Conservation (phyloP, 2,329 filamentous ascomycete species). For the Zymoseptoria pseudotritici region DNA sequence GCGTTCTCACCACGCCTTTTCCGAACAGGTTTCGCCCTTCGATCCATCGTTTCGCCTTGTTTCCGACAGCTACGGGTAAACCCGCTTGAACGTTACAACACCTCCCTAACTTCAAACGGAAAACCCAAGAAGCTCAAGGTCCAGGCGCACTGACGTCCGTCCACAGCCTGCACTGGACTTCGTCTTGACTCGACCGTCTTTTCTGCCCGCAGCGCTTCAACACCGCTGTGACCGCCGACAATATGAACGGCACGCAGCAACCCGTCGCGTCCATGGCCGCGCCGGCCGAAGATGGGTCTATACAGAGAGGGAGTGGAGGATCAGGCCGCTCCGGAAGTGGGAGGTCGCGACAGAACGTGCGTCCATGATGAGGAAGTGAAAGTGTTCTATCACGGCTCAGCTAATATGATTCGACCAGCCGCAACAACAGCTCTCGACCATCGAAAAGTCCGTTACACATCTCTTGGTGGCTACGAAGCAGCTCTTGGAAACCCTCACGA, state of each 20-base stretch:
- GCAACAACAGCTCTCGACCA: conserved; percentile 78
- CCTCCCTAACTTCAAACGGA: neutral
- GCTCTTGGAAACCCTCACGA: conserved; percentile 89
- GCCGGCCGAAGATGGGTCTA: conserved; percentile 11
- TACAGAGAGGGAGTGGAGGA: conserved; percentile 23
- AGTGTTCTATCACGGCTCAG: neutral
- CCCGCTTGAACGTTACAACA: neutral
- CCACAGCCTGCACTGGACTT: neutral
- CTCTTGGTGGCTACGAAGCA: conserved; percentile 96
- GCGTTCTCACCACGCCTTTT: no score
- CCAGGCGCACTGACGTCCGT: neutral
- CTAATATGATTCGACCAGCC: conserved; percentile 41
- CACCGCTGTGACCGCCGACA: neutral
- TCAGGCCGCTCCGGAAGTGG: conserved; percentile 20
- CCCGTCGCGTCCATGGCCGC: conserved; percentile 13
- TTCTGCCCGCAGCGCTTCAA: neutral
- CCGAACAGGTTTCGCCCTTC: no score
- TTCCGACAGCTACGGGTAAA: no score
- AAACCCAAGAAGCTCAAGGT: no score
- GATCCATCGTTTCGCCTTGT: no score
- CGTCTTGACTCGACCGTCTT: neutral
- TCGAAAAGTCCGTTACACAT: conserved; percentile 98
- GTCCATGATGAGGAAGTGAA: neutral
- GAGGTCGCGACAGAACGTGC: conserved; percentile 22
- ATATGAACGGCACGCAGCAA: conserved; percentile 13